Conservation (phyloP, 345 rosid species). For the Tarenaya hassleriana region DNA sequence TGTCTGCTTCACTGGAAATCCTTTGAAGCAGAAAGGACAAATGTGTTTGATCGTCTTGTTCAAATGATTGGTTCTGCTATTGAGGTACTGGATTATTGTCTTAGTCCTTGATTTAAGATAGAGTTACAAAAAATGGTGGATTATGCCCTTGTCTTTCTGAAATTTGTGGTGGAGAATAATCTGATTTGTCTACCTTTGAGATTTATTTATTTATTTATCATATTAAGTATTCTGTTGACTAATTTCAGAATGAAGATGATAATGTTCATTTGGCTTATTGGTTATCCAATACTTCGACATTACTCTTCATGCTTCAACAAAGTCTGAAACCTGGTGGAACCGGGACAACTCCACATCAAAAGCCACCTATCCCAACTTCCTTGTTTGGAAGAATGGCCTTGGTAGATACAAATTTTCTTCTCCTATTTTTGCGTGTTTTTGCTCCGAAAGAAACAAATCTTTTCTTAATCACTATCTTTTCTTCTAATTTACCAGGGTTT, state of each 20-base stretch:
- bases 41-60: conserved; percentile 93
- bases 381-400: conserved; percentile 94
- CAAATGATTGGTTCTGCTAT: conserved; percentile 99
- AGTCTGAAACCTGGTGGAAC: conserved; percentile 75
- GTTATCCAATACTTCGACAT: conserved; percentile 81
- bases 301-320: conserved; percentile 84
- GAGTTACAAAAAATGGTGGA: background rate
- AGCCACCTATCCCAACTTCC: conserved; percentile 71
- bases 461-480: conserved; percentile 12
- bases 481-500: conserved; percentile 59
- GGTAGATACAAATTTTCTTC: conserved; percentile 36
- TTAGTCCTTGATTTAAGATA: conserved; percentile 1
- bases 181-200: background rate
- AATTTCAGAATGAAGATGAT: conserved; percentile 79
- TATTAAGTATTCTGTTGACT: background rate
- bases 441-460: conserved; percentile 1
- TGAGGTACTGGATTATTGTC: conserved; percentile 49
- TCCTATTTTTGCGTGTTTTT: background rate
- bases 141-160: background rate
- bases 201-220: background rate
- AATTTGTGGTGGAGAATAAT: no score
- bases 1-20: conserved; percentile 98
- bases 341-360: conserved; percentile 57
- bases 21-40: conserved; percentile 95
- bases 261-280: conserved; percentile 96